Evolutionary conservation across 1,139 yeast species (phyloP).

Genomic region (Yamadazyma kanchanaburiensis): DNA sequence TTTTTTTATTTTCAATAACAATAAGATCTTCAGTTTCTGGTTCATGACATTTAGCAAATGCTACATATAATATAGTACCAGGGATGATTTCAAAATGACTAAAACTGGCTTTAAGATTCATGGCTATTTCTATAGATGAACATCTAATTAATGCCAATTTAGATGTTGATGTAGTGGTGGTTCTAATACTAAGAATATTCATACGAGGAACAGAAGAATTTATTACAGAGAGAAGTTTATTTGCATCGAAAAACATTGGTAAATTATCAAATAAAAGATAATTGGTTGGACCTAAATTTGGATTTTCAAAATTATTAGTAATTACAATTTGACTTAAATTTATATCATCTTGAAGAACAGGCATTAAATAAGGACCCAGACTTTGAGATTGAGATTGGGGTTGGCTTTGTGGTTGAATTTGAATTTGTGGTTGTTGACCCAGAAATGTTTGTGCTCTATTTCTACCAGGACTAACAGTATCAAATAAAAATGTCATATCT

Average conservation of each 20-base stretch:
- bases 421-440: constrained; percentile 19
- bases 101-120: constrained; percentile 70
- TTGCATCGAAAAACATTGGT: constrained; percentile 46
- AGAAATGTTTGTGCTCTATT: constrained; percentile 44
- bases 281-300: constrained; percentile 72
- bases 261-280: constrained; percentile 75
- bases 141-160: constrained; percentile 71
- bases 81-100: constrained; percentile 81
- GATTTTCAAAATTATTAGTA: constrained; percentile 65
- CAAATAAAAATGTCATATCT: background rate
- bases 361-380: constrained; percentile 16
- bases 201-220: constrained; percentile 23
- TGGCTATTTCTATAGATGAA: constrained; percentile 66
- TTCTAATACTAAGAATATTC: constrained; percentile 42
- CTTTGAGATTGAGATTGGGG: constrained; percentile 6
- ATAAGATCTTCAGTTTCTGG: constrained; percentile 2
- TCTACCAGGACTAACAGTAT: constrained; percentile 14
- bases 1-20: constrained; percentile 8
- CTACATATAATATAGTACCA: constrained; percentile 62
- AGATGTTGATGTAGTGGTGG: constrained; percentile 37
- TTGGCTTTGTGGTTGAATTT: constrained; percentile 5
- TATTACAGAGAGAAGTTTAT: constrained; percentile 33
- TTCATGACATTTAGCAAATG: constrained; percentile 60
- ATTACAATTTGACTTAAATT: constrained; percentile 40
- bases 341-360: constrained; percentile 50